These are phyloP conservation scores for Fusarium austroafricanum DNA, from an alignment of 2,329 filamentous ascomycete species.

Conservation along the genomic window DNA sequence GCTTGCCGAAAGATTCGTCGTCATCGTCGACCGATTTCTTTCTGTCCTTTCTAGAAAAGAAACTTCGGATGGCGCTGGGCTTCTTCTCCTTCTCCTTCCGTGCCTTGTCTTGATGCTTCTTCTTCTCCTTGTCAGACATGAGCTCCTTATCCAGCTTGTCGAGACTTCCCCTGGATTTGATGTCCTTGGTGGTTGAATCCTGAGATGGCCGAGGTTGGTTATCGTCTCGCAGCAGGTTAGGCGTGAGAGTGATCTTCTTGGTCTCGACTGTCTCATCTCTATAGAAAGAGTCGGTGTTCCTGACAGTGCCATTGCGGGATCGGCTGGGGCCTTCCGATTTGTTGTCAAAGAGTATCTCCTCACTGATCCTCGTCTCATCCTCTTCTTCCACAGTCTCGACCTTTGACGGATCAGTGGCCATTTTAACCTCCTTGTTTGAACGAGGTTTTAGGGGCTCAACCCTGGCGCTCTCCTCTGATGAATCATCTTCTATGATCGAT, in stretches of 20 bases:
- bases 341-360: constrained; percentile 73
- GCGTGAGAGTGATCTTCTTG: constrained; percentile 96
- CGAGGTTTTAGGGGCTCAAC: constrained; percentile 67
- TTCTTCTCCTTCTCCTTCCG: constrained; percentile 78
- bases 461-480: constrained; percentile 64
- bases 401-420: constrained; percentile 48
- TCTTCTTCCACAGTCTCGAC: constrained; percentile 53
- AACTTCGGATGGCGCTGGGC: constrained; percentile 66
- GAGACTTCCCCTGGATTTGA: constrained; percentile 73
- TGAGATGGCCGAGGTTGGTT: constrained; percentile 65
- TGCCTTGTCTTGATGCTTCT: constrained; percentile 78
- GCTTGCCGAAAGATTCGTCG: constrained; percentile 71
- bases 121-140: constrained; percentile 77
- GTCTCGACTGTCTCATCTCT: constrained; percentile 96
- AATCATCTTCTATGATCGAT: constrained; percentile 47
- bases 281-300: constrained; percentile 97
- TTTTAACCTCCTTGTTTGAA: constrained; percentile 55
- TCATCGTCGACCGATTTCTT: constrained; percentile 68
- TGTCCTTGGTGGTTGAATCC: constrained; percentile 58
- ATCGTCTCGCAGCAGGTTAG: constrained; percentile 90
- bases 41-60: constrained; percentile 73
- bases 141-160: constrained; percentile 72
- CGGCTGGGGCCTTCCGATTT: constrained; percentile 66
- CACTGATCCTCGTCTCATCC: constrained; percentile 62
- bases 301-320: constrained; percentile 85